Evolutionary conservation across 1,284 basidiomycete genomes (phyloP).

Genomic region (Pseudozyma hubeiensis): DNA sequence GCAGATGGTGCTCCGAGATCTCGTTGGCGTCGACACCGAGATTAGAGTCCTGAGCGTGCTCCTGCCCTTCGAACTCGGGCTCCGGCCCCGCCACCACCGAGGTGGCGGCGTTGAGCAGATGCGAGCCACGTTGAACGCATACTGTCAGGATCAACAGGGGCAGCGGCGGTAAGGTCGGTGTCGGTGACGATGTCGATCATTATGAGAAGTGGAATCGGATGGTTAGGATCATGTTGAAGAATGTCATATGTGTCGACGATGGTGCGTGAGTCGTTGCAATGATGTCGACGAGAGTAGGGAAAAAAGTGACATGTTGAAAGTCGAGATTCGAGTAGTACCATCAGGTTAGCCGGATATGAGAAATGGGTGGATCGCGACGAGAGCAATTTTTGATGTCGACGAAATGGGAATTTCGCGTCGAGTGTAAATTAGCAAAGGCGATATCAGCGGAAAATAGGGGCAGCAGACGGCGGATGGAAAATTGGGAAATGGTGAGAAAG

Average conservation of each 20-base stretch:
- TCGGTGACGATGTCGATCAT: background rate
- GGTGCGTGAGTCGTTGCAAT: background rate
- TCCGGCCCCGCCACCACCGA: constrained; percentile 58
- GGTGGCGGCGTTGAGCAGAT: constrained; percentile 57
- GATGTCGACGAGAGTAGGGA: background rate
- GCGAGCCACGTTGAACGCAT: constrained; percentile 59
- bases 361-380: constrained; percentile 27
- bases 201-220: background rate
- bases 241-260: background rate
- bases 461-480: constrained; percentile 11
- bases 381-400: constrained; percentile 13
- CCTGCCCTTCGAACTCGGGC: constrained; percentile 62
- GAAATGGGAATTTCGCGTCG: constrained; percentile 6
- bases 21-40: constrained; percentile 65
- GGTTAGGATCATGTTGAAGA: background rate
- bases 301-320: background rate
- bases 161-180: background rate
- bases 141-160: constrained; percentile 26
- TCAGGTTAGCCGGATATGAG: constrained; percentile 18
- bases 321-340: constrained; percentile 12
- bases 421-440: background rate
- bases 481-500: constrained; percentile 3
- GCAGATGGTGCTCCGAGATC: constrained; percentile 66
- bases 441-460: constrained; percentile 5
- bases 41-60: constrained; percentile 60